Base-by-base conservation (phyloP, 805 yeast species). In the Kazachstania psychrophila region DNA sequence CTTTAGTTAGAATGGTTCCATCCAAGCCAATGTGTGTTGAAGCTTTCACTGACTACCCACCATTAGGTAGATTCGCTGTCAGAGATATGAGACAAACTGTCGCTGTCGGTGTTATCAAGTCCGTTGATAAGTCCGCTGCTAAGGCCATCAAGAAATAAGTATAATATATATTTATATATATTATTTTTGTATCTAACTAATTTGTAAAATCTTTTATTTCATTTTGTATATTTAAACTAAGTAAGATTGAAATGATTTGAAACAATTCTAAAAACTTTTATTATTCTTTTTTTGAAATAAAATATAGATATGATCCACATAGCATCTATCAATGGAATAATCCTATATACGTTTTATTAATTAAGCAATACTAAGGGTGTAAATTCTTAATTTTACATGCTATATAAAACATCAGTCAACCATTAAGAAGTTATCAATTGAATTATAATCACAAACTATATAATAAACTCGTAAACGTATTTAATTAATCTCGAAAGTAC, bases 81-180 rank as follows among this genome's bases (percentile, higher is more conserved):
- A 88, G 96, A 83, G 96, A 87, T 75, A 87, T 87, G 96, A 84
- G 96, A 83, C 96, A 87, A 75, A 88, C 96, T 61, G 96, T 88
- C 62, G 96, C 96, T 68, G 96, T 88, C 67, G 96, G 96, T 84
- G 95, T 88, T 66, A 83, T 89, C 83, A 89, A 89, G 80, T 70
- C 86, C 51, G 95, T 86, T 60, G 94, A 75, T 63, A 86, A 86
- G 82, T 30, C 95, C 69, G 95, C 95, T 68, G 44, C 37, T 32
- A 56, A 56, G 59, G 60, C 60, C 46, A 46, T 49, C 41, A 56
- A 54, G 54, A 49, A 56, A 55, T 53, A 56, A 51, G 51, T 11
- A 11, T 31, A 31, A 18, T 20, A 13, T 18, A 29, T n/a, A 29
- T 5, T 17, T 8, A n/a, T 31, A n/a, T 31, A 17, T 24, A 24